Evolutionary conservation across 768 basidiomycete species (phyloP), one percentile per base, ranked within the genome.

Genomic region (Leccinellum luteum): DNA sequence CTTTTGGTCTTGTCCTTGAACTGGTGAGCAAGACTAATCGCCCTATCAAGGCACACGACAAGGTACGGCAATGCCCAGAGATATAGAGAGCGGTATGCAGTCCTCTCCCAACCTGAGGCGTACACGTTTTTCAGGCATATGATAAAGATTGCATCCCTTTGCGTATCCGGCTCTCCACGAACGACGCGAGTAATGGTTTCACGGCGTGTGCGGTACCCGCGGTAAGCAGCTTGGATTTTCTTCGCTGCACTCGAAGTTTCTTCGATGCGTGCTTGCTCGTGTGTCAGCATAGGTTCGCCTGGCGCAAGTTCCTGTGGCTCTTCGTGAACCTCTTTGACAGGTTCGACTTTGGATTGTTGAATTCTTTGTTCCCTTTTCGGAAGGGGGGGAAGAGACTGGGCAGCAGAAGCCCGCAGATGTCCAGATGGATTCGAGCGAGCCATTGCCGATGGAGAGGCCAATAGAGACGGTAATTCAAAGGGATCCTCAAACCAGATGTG

Each of bases 21-120:
- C 12, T 63, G 45, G 41, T 64, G 38, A 6, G 72, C 59, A n/a
- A 67, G 30, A 1, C 61, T 27, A 15, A 73, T 64, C n/a, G 67
- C 63, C 17, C 65, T 52, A 47, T 81, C 75, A 28, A 82, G 69
- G 58, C 74, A 78, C 2, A 77, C 58, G 3, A 80, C 65, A 21
- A 81, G 60, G 50, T 72, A 75, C 1, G 79, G 77, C 6, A 82
- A 66, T 17, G 69, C 68, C 51, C 69, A 69, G 3, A 69, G 64
- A 60, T 76, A 80, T 14, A 77, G 65, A 0, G 65, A 53, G 15
- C 70, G 71, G 56, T 83, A 81, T 19, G 55, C 58, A 6, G 59
- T 61, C 23, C 54, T 54, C 30, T 56, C 38, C 76, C 77, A 75
- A 4, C 56, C 55, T 23, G 70, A 68, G 4, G 55, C 60, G 32